Evolutionary conservation across 495 filamentous ascomycete genomes (phyloP), one percentile per base, ranked within the genome.

Genomic region (Hypomontagnella monticulosa): DNA sequence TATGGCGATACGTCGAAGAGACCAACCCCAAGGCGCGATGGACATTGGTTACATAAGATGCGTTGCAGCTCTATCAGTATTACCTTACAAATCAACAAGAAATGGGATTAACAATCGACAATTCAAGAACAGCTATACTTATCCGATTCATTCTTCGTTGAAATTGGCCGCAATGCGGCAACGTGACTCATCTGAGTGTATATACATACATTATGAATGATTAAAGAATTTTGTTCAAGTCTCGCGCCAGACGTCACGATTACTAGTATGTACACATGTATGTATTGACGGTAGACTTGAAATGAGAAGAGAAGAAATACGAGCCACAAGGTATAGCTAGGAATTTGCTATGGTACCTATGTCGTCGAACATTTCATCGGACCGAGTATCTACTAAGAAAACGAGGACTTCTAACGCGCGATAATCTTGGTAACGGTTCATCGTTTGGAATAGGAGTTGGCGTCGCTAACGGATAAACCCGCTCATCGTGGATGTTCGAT

Each of bases 31-130:
- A 42, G 43, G 20, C 18, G 19, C 15, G 47, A 49, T 43, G 23
- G 42, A 53, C 16, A 30, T 44, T 1, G 42, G 34, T 18, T 34
- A 46, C 51, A 41, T 51, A 40, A 38, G 23, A 15, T 42, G 15
- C 6, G 23, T 3, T 27, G 23, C 27, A 47, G 18, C 38, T 1
- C 23, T 52, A 56, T 67, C 63, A 56, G 64, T 62, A 67, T 37
- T 44, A 23, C 20, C 53, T 67, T 67, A 67, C 53, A 67, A 67
- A 67, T 67, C 63, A 62, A 51, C 51, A 11, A 16, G 33, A 53
- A 23, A 19, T 16, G 4, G 8, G 30, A 14, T 0, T 7, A 10
- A 12, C n/a, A 19, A 15, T 18, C 2, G 4, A 50, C 30, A 9
- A 20, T 19, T 50, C 12, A 18, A 38, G 9, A 8, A 1, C 34